Percentiles rank a stretch among this genome's conserved stretches.
Conservation (phyloP, 2,329 filamentous ascomycete species). For the Bipolaris sorokiniana region DNA sequence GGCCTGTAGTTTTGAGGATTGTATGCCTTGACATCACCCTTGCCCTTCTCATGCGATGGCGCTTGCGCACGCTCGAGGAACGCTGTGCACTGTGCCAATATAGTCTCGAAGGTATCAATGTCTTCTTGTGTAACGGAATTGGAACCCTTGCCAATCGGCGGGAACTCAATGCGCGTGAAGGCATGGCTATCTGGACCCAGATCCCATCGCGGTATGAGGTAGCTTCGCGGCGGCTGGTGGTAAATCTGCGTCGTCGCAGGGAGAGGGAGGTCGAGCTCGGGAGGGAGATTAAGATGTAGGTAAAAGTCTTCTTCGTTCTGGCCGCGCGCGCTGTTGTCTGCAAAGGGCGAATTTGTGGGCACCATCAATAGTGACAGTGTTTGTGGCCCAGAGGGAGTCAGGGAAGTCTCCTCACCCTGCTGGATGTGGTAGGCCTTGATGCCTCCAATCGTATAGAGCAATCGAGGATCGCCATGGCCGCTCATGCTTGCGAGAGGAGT, state of each 20-base stretch:
- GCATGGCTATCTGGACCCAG: conserved; percentile 84
- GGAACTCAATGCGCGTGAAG: conserved; percentile 94
- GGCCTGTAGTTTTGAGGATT: conserved; percentile 82
- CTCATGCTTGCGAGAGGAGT: conserved; percentile 48
- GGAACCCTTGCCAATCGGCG: conserved; percentile 69
- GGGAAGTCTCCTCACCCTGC: conserved; percentile 80
- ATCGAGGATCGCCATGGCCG: conserved; percentile 61
- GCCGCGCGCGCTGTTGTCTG: conserved; percentile 62
- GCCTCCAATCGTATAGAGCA: conserved; percentile 71
- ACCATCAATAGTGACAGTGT: conserved; percentile 96
- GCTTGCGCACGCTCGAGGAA: conserved; percentile 81
- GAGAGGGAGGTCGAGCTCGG: conserved; percentile 89
- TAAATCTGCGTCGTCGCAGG: conserved; percentile 97
- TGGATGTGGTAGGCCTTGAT: conserved; percentile 91
- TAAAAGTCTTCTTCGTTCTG: conserved; percentile 86
- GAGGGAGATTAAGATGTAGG: conserved; percentile 90
- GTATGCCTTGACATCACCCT: conserved; percentile 59
- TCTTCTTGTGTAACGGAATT: conserved; percentile 80
- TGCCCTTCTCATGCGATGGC: conserved; percentile 57
- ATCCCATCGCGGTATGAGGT: conserved; percentile 95
- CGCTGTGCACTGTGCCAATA: conserved; percentile 94
- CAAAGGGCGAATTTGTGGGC: conserved; percentile 77
- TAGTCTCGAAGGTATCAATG: conserved; percentile 95
- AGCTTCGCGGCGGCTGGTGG: conserved; percentile 89
- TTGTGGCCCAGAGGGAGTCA: conserved; percentile 86